A percentile compares a stretch with the other conserved stretches of the same genome.
phyloP scores from a whole-genome alignment of 495 filamentous ascomycete genomes.

The Cetradonia linearis region DNA sequence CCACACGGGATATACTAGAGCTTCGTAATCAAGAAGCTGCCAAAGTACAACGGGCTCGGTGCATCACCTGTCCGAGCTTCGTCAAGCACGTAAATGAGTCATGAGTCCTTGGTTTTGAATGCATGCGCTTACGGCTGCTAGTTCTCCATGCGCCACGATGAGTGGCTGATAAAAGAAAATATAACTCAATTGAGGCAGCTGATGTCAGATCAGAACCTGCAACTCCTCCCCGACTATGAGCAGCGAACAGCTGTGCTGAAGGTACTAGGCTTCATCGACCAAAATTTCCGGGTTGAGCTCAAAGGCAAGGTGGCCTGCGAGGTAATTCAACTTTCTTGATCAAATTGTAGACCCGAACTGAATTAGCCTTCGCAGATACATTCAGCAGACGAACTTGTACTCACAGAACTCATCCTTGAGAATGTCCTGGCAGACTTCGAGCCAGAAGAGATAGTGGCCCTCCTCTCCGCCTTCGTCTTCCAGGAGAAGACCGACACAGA shows the following conservation, averaged over 20 bases:
- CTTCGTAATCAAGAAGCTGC: conserved; percentile 52
- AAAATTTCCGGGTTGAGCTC: conserved; percentile 69
- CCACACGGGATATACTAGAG: conserved; percentile 61
- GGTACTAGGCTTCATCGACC: conserved; percentile 84
- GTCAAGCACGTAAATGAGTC: conserved; percentile 63
- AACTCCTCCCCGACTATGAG: conserved; percentile 94
- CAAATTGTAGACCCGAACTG: background rate
- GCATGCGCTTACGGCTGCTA: conserved; percentile 26
- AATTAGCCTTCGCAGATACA: conserved; percentile 51
- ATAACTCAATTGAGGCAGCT: conserved; percentile 73
- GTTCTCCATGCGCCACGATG: conserved; percentile 88
- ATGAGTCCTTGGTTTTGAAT: background rate
- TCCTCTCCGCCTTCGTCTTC: conserved; percentile 95
- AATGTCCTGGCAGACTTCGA: conserved; percentile 94
- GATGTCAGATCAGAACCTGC: conserved; percentile 93
- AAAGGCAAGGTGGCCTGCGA: conserved; percentile 99
- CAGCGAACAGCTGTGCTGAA: conserved; percentile 86
- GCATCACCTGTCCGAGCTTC: conserved; percentile 62
- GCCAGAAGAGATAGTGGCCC: conserved; percentile 89
- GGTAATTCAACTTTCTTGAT: conserved; percentile 27
- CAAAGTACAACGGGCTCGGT: conserved; percentile 47
- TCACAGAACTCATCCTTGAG: conserved; percentile 91
- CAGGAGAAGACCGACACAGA: conserved; percentile 86
- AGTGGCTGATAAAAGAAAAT: conserved; percentile 87
- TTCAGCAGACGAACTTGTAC: conserved; percentile 92